Conservation (phyloP, 108 stramenopile genomes). For the Cyclostephanos tholiformis region DNA sequence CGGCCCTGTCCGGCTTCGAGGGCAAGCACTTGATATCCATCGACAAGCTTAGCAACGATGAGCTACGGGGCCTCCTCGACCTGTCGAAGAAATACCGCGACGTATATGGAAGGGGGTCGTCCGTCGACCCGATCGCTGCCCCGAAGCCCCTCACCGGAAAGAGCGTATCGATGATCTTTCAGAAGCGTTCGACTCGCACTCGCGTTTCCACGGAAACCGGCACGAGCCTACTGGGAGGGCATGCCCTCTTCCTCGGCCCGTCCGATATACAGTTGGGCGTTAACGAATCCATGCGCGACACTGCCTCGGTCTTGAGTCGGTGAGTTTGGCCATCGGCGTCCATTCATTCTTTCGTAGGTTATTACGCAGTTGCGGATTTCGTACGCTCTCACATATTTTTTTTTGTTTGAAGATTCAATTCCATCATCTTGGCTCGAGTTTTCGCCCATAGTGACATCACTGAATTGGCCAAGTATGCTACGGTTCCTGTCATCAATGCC, state of each 20-base stretch:
- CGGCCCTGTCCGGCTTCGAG: constrained; percentile 44
- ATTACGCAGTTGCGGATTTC: neutral
- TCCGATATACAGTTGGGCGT: constrained; percentile 95
- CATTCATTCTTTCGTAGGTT: neutral
- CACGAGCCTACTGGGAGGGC: constrained; percentile 91
- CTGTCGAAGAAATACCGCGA: constrained; percentile 76
- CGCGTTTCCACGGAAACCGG: constrained; percentile 97
- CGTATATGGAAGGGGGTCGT: constrained; percentile 60
- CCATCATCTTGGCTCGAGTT: constrained; percentile 92
- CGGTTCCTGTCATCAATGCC: constrained; percentile 96
- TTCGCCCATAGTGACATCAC: constrained; percentile 82
- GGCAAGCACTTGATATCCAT: constrained; percentile 84
- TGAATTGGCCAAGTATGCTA: constrained; percentile 82
- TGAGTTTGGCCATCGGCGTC: neutral
- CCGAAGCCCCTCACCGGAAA: constrained; percentile 86
- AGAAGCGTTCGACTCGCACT: constrained; percentile 96
- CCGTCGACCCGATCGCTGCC: constrained; percentile 42
- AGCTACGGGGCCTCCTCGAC: constrained; percentile 83
- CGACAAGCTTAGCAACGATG: constrained; percentile 82
- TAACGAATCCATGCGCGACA: constrained; percentile 95
- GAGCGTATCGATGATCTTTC: constrained; percentile 94
- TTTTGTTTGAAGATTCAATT: constrained; percentile 91
- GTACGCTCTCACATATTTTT: neutral
- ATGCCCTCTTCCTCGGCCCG: constrained; percentile 92
- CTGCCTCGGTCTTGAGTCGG: constrained; percentile 81